Evolutionary conservation across 768 basidiomycete genomes (phyloP).

Genomic region (Fomitopsis serialis): DNA sequence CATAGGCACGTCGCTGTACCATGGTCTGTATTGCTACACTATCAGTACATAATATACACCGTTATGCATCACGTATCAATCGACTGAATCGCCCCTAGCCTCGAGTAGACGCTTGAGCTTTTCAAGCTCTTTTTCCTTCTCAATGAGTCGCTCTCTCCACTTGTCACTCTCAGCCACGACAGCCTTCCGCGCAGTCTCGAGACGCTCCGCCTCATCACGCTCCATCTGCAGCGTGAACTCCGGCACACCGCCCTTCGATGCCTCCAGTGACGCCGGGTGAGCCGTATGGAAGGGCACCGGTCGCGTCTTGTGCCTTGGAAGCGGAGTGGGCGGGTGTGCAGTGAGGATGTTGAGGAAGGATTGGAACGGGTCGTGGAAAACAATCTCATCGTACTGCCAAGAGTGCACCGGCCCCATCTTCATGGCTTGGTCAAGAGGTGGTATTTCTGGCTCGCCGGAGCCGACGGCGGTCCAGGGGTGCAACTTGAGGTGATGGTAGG

Average conservation of each 20-base stretch:
- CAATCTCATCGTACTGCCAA: conserved; percentile 99
- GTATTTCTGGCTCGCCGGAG: conserved; percentile 65
- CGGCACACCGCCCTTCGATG: conserved; percentile 59
- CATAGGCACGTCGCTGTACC: background rate
- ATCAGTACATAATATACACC: background rate
- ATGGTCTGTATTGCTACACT: background rate
- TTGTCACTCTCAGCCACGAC: conserved; percentile 74
- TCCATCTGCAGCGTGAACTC: conserved; percentile 88
- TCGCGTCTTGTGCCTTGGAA: conserved; percentile 57
- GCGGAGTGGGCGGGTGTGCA: conserved; percentile 74
- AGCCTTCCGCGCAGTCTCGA: conserved; percentile 71
- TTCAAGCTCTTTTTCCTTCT: conserved; percentile 79
- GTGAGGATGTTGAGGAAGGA: conserved; percentile 80
- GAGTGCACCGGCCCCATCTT: conserved; percentile 81
- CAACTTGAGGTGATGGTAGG: conserved; percentile 93
- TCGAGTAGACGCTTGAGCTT: conserved; percentile 52
- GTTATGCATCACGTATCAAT: background rate
- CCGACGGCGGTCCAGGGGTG: conserved; percentile 76
- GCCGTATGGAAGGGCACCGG: conserved; percentile 71
- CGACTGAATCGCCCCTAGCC: background rate
- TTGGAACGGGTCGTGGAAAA: conserved; percentile 91
- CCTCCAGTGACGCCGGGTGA: conserved; percentile 50
- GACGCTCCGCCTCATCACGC: conserved; percentile 72
- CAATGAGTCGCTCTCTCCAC: conserved; percentile 61
- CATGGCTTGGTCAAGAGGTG: conserved; percentile 60